Conservation (phyloP, 225 moss, liverwort and hornwort species). For the Lunularia cruciata region DNA sequence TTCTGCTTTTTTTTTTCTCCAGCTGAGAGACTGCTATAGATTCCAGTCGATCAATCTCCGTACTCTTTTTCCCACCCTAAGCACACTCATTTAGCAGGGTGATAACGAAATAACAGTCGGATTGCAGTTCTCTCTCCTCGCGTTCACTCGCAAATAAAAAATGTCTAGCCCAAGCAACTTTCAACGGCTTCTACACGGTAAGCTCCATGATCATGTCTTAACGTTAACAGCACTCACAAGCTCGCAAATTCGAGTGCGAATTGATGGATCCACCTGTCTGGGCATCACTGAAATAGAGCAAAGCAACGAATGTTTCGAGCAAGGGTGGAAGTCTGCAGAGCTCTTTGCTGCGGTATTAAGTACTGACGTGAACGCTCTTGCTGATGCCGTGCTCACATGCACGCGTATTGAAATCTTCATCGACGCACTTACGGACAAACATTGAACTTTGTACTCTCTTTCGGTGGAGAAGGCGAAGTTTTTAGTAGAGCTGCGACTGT, state of each 20-base stretch:
- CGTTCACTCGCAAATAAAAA: too few relatives aligned
- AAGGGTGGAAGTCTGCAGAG: not conserved
- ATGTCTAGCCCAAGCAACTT: too few relatives aligned
- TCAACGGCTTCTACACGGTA: too few relatives aligned
- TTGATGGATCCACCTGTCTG: not conserved
- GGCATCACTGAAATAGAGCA: not conserved
- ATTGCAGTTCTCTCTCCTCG: too few relatives aligned
- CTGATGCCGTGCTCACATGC: too few relatives aligned
- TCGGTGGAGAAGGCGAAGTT: not conserved
- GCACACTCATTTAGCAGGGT: not conserved
- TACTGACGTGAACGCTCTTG: too few relatives aligned
- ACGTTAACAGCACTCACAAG: not conserved
- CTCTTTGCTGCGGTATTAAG: too few relatives aligned
- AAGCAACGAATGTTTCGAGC: not conserved
- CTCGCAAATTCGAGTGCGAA: not conserved
- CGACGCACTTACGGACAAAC: not conserved
- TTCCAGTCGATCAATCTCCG: not conserved
- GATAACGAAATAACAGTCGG: not conserved
- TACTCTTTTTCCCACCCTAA: not conserved
- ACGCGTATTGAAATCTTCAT: not conserved
- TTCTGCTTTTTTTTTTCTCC: too few relatives aligned
- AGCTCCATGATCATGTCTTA: too few relatives aligned
- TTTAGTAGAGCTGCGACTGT: too few relatives aligned
- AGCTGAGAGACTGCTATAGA: too few relatives aligned
- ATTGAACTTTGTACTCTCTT: not conserved